Percentiles rank a stretch among this genome's conserved stretches.
These are phyloP conservation scores for bread wheat (Triticum aestivum) DNA, from an alignment of 176 grass and related monocot species.

Conservation along the genomic window IWGSC_CS_RefSeq_v2.1 NC_057799.1:143893452-143893951, in stretches of 20 bases:
- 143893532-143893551: too few species aligned
- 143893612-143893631: neutral
- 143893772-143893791: neutral
- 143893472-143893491: too few species aligned
- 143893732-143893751: conserved; percentile 30
- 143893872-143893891: conserved; percentile 37
- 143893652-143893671: conserved; percentile 4
- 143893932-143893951: neutral
- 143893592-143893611: neutral
- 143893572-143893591: too few species aligned
- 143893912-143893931: neutral
- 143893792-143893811: conserved; percentile 31
- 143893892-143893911: conserved; percentile 6
- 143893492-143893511: too few species aligned
- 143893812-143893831: conserved; percentile 71
- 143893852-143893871: conserved; percentile 85
- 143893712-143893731: conserved; percentile 25
- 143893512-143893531: too few species aligned
- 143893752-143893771: neutral
- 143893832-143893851: conserved; percentile 71
- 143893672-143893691: conserved; percentile 18
- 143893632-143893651: neutral
- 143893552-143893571: too few species aligned
- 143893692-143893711: conserved; percentile 27
- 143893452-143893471: too few species aligned